phyloP scores from a whole-genome alignment of 1,284 basidiomycete species.

The Pascua guehoae region DNA sequence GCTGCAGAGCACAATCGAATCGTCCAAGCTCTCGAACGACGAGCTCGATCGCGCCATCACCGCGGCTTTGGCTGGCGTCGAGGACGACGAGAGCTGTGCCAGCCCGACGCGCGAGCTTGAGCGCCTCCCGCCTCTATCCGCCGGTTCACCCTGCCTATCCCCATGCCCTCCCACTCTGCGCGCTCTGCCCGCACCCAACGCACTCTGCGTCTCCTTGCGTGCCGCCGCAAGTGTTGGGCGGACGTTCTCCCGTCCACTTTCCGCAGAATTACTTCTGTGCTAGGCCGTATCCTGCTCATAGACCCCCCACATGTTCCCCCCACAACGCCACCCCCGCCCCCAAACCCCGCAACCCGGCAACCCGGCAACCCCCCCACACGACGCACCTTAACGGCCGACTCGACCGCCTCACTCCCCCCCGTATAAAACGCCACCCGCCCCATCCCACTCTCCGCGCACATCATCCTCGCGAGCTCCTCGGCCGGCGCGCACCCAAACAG shows the following conservation, averaged over 20 bases:
- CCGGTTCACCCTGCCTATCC: no score
- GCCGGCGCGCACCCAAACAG: slow-evolving; percentile 26
- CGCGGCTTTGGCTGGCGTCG: slow-evolving; percentile 91
- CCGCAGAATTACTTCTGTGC: no score
- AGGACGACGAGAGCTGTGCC: slow-evolving; percentile 92
- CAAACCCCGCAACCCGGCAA: no score
- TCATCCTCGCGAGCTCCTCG: slow-evolving; percentile 54
- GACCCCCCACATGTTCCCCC: not conserved
- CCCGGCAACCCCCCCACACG: no score
- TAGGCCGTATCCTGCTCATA: no score
- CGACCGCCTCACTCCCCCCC: slow-evolving; percentile 17
- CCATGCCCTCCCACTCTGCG: no score
- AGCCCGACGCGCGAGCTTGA: slow-evolving; percentile 97
- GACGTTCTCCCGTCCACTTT: no score
- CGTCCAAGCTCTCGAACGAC: slow-evolving; percentile 92
- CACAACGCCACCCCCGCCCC: not conserved
- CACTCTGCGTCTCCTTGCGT: no score
- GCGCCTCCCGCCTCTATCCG: no score
- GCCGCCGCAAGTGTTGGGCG: no score
- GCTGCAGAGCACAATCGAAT: slow-evolving; percentile 82
- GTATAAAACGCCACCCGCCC: slow-evolving; percentile 29
- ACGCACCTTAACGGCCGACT: slow-evolving; percentile 16
- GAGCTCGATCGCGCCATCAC: slow-evolving; percentile 97
- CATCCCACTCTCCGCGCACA: slow-evolving; percentile 54
- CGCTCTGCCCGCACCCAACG: no score